A percentile compares a stretch with the other conserved stretches of the same genome.
phyloP scores from a whole-genome alignment of 2,329 filamentous ascomycete genomes.

The Arachnomyces sp. region DNA sequence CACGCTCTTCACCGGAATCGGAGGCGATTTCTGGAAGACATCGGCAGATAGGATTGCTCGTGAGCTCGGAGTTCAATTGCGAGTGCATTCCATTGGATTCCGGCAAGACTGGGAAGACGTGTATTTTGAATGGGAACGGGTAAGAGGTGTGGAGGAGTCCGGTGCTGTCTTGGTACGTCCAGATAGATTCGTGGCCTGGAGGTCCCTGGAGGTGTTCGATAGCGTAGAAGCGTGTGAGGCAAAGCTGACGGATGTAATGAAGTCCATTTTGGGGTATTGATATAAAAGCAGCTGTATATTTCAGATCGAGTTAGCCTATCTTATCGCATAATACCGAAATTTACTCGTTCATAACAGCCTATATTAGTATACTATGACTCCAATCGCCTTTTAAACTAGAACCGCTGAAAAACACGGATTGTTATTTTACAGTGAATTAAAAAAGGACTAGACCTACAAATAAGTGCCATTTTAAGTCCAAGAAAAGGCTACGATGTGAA shows the following conservation, averaged over 20 bases:
- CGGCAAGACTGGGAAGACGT: slow-evolving; percentile 55
- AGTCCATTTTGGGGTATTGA: slow-evolving; percentile 9
- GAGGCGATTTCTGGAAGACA: slow-evolving; percentile 47
- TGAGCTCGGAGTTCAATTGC: slow-evolving; percentile 41
- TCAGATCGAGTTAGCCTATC: slow-evolving; percentile 6
- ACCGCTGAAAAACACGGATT: too few relatives aligned
- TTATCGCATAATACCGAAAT: too few relatives aligned
- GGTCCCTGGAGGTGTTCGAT: slow-evolving; percentile 20
- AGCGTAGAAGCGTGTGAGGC: slow-evolving; percentile 15
- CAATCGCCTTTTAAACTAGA: too few relatives aligned
- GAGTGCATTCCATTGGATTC: slow-evolving; percentile 48
- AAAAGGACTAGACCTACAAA: too few relatives aligned
- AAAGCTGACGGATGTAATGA: slow-evolving; percentile 19
- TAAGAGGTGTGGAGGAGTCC: slow-evolving; percentile 49
- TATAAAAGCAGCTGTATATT: neutral
- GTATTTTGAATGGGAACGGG: slow-evolving; percentile 53
- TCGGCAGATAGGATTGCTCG: slow-evolving; percentile 38
- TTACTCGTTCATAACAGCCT: too few relatives aligned
- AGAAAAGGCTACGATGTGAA: too few relatives aligned
- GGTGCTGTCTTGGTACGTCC: slow-evolving; percentile 53
- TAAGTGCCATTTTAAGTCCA: too few relatives aligned
- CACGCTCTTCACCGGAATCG: slow-evolving; percentile 47
- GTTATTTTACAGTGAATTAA: too few relatives aligned
- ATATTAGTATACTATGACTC: too few relatives aligned
- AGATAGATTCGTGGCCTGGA: slow-evolving; percentile 54